A percentile compares a stretch with the other conserved stretches of the same genome.
Conservation (phyloP, 306 rosid species). For the Betula pendula region DNA sequence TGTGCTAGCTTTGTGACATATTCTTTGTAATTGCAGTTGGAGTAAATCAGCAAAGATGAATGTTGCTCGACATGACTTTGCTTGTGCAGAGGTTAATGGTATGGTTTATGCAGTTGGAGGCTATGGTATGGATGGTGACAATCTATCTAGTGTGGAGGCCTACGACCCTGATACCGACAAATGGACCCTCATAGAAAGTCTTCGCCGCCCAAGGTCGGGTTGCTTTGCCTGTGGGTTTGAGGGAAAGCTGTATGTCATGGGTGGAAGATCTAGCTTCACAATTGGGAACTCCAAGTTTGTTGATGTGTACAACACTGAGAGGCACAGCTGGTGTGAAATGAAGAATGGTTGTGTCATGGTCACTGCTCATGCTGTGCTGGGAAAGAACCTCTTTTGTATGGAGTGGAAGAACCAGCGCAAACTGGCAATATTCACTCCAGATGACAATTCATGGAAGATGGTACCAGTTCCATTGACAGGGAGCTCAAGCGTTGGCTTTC, state of each 20-base stretch:
- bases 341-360: conserved; percentile 98
- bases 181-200: conserved; percentile 76
- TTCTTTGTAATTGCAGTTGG: conserved; percentile 63
- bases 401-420: conserved; percentile 98
- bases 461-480: conserved; percentile 82
- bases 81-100: conserved; percentile 81
- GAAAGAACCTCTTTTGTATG: conserved; percentile 79
- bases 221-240: conserved; percentile 89
- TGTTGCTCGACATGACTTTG: conserved; percentile 81
- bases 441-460: conserved; percentile 76
- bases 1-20: conserved; percentile 14
- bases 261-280: conserved; percentile 94
- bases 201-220: conserved; percentile 95
- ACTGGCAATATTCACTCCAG: conserved; percentile 69
- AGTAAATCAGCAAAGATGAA: conserved; percentile 60
- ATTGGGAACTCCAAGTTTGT: conserved; percentile 89
- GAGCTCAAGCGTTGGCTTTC: conserved; percentile 67
- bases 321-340: conserved; percentile 77
- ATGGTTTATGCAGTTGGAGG: conserved; percentile 92
- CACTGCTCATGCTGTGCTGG: conserved; percentile 84
- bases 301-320: conserved; percentile 73
- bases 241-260: conserved; percentile 94
- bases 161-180: conserved; percentile 64
- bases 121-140: conserved; percentile 56
- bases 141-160: conserved; percentile 82